phyloP scores from a whole-genome alignment of 768 basidiomycete genomes.

The Leccinum sublutescens region DNA sequence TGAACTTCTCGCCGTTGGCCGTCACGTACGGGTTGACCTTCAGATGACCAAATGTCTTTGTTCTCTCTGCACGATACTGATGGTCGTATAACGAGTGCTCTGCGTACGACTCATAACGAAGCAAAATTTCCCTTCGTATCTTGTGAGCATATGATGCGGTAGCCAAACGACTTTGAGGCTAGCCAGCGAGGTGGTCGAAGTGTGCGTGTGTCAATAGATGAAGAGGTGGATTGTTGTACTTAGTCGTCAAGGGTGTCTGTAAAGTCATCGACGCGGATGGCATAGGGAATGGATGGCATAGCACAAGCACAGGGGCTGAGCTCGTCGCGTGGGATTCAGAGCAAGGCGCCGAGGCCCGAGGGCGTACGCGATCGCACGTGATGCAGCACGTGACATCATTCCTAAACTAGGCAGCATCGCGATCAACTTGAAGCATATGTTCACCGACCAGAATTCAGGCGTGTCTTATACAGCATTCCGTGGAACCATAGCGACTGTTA shows the following conservation, averaged over 20 bases:
- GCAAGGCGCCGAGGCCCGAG: too few species aligned
- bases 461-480: conserved; percentile 46
- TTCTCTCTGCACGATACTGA: conserved; percentile 29
- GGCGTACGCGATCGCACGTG: too few species aligned
- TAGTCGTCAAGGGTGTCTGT: conserved; percentile 38
- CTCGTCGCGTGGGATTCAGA: not conserved
- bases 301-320: conserved; percentile 15
- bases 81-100: conserved; percentile 59
- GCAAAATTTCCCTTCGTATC: conserved; percentile 84
- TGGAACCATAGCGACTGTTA: conserved; percentile 26
- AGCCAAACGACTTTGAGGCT: conserved; percentile 69
- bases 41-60: conserved; percentile 64
- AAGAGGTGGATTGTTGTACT: conserved; percentile 41
- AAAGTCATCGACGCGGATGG: conserved; percentile 87
- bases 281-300: conserved; percentile 59
- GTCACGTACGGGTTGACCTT: conserved; percentile 50
- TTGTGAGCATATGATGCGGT: conserved; percentile 70
- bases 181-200: conserved; percentile 83
- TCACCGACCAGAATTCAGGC: conserved; percentile 63
- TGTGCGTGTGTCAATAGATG: conserved; percentile 88
- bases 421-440: conserved; percentile 59
- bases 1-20: conserved; percentile 47
- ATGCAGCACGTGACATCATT: too few species aligned
- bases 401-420: conserved; percentile 43
- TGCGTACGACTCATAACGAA: conserved; percentile 68